phyloP scores from a whole-genome alignment of 2,329 filamentous ascomycete genomes.

The Xylaria sp. region DNA sequence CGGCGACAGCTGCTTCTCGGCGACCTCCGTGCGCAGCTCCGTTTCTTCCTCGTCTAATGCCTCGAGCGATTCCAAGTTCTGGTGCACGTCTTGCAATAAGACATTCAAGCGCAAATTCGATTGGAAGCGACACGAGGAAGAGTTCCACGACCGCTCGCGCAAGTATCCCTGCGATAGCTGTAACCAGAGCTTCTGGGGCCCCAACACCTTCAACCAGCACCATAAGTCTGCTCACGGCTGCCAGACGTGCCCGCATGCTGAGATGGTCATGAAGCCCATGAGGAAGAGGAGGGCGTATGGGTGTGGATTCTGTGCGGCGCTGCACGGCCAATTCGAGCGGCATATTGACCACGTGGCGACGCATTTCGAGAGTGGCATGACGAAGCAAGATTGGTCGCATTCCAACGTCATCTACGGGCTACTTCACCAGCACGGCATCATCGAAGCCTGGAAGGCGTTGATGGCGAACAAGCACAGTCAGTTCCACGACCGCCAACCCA shows the following conservation, averaged over 20 bases:
- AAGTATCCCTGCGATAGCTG: constrained; percentile 72
- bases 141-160: constrained; percentile 71
- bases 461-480: constrained; percentile 52
- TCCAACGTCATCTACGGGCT: constrained; percentile 71
- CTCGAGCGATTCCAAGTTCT: constrained; percentile 40
- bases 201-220: constrained; percentile 72
- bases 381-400: constrained; percentile 71
- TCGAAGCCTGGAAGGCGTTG: constrained; percentile 65
- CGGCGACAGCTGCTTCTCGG: constrained; percentile 42
- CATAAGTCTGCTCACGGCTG: constrained; percentile 70
- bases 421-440: constrained; percentile 68
- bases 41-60: constrained; percentile 36
- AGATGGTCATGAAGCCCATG: constrained; percentile 66
- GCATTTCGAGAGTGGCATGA: constrained; percentile 69
- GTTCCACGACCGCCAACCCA: constrained; percentile 58
- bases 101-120: constrained; percentile 72
- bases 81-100: constrained; percentile 61
- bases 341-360: constrained; percentile 71
- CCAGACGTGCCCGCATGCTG: constrained; percentile 68
- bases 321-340: constrained; percentile 67
- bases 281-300: constrained; percentile 71
- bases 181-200: constrained; percentile 71
- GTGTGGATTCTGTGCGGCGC: constrained; percentile 69
- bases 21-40: constrained; percentile 39
- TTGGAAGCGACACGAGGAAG: constrained; percentile 73